phyloP scores from a whole-genome alignment of 225 moss, liverwort and hornwort species.

The Polytrichum formosum region DNA sequence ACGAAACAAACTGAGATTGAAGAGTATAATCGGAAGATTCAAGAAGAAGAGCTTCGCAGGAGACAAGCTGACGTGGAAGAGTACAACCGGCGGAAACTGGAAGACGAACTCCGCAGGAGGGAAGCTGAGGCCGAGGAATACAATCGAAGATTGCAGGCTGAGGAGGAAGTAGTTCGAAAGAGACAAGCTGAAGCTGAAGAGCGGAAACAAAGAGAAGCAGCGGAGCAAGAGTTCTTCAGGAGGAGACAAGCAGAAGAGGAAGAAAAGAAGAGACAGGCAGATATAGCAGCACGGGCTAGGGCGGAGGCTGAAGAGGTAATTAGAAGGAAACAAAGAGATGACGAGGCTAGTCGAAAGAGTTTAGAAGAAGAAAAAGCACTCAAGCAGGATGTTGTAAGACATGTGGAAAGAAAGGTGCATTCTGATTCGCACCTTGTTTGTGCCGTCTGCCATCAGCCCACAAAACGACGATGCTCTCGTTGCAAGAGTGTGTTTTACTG shows the following conservation, averaged over 20 bases:
- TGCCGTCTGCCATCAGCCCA: constrained; percentile 55
- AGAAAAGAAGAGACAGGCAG: constrained; percentile 34
- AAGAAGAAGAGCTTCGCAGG: constrained; percentile 35
- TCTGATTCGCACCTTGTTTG: constrained; percentile 29
- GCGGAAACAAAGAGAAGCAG: constrained; percentile 46
- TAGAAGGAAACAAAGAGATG: constrained; percentile 11
- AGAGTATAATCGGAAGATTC: constrained; percentile 44
- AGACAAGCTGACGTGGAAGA: constrained; percentile 31
- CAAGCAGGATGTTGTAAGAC: neutral
- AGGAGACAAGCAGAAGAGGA: constrained; percentile 48
- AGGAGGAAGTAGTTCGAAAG: constrained; percentile 42
- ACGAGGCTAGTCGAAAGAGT: constrained; percentile 17
- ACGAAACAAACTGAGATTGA: constrained; percentile 32
- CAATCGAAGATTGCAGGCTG: constrained; percentile 45
- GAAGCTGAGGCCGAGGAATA: constrained; percentile 29
- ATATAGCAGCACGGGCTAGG: constrained; percentile 23
- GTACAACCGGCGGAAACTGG: constrained; percentile 46
- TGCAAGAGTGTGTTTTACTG: constrained; percentile 86
- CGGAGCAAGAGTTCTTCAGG: constrained; percentile 37
- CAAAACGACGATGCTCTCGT: constrained; percentile 64
- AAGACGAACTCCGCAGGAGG: constrained; percentile 24
- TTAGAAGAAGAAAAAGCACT: constrained; percentile 8
- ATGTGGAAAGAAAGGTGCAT: constrained; percentile 12
- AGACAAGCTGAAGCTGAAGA: constrained; percentile 35
- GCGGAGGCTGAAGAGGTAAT: constrained; percentile 30